A percentile compares a stretch with the other conserved stretches of the same genome.
Conservation (phyloP, 2,329 filamentous ascomycete species). For the Talaromyces sp. region DNA sequence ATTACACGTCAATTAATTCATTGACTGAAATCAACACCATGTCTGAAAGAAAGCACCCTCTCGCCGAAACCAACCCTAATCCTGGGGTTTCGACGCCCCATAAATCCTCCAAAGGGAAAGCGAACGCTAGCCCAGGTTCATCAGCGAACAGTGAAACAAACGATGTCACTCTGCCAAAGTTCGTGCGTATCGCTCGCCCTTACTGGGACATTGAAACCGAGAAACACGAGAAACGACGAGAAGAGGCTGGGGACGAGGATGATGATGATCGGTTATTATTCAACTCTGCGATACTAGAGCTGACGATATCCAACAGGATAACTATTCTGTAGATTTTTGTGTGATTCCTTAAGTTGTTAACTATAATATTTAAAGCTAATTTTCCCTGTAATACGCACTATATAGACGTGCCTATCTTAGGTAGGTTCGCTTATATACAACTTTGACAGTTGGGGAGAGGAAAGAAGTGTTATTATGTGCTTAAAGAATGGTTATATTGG, state of each 20-base stretch:
- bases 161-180: background rate
- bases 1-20: background rate
- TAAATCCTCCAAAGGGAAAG: background rate
- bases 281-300: too few species aligned
- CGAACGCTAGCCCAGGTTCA: background rate
- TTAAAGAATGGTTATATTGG: too few species aligned
- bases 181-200: constrained; percentile 1
- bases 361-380: too few species aligned
- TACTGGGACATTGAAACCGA: constrained; percentile 2
- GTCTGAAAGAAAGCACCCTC: constrained; percentile 4
- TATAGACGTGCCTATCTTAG: too few species aligned
- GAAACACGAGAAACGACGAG: background rate
- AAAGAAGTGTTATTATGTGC: too few species aligned
- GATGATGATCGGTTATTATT: background rate
- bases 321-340: too few species aligned
- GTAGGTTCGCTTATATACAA: too few species aligned
- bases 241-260: background rate
- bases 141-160: background rate
- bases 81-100: background rate
- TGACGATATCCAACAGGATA: too few species aligned
- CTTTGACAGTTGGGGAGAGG: too few species aligned
- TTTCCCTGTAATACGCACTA: too few species aligned
- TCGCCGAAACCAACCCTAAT: background rate
- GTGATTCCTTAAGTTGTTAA: too few species aligned
- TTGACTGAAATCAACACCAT: background rate